Conservation (phyloP, 176 grass and related monocot genomes). For the Hordeum vulgare region DNA sequence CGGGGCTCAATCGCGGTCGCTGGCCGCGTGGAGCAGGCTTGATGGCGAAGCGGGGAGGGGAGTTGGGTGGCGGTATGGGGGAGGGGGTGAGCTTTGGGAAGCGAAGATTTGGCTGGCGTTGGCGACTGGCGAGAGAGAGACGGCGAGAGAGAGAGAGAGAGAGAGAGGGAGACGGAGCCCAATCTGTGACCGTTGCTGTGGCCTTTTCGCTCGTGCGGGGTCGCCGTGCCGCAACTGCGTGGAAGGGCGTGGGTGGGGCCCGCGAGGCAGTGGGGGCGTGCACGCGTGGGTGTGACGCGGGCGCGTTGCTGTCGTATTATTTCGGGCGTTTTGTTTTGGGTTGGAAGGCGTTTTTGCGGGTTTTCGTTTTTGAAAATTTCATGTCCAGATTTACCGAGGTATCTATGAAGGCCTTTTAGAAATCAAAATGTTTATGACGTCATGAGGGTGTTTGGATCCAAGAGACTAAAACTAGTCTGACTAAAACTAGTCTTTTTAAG, state of each 20-base stretch:
- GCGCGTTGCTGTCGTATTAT: not conserved
- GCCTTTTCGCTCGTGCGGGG: constrained; percentile 45
- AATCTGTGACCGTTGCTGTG: constrained; percentile 70
- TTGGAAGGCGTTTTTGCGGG: not conserved
- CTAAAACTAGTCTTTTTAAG: too few relatives aligned
- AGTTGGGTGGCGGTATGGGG: not conserved
- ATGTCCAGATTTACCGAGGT: too few relatives aligned
- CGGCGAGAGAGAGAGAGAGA: not conserved
- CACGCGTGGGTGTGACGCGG: not conserved
- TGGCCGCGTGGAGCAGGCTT: not conserved
- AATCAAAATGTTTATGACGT: not conserved
- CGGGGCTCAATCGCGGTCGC: not conserved
- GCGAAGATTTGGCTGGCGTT: constrained; percentile 12
- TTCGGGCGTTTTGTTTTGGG: not conserved
- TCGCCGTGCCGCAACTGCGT: not conserved
- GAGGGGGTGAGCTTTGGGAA: not conserved
- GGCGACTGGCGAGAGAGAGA: not conserved
- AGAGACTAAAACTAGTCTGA: too few relatives aligned
- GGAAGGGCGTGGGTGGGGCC: not conserved
- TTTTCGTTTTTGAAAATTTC: not conserved
- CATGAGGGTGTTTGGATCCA: too few relatives aligned
- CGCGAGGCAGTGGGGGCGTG: not conserved
- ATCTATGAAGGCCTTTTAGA: too few relatives aligned
- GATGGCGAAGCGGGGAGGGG: not conserved
- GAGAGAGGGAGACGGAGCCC: not conserved